These are phyloP conservation scores for Gloeostereum incarnatum DNA, from an alignment of 768 basidiomycete species.

Conservation along the genomic window DNA sequence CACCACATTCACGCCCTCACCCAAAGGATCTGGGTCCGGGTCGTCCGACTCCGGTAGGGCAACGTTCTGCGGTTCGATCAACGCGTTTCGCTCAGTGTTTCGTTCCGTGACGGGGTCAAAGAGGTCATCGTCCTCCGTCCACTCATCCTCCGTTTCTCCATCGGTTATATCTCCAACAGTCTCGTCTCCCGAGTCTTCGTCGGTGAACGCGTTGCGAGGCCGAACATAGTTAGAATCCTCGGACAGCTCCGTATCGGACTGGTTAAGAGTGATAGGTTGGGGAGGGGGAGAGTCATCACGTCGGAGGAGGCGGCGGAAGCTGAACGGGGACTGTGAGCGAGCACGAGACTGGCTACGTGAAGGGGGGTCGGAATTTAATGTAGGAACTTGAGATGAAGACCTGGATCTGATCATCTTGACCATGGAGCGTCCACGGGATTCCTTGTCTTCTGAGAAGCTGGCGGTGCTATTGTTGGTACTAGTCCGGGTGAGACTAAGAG, in stretches of 20 bases:
- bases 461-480: slow-evolving; percentile 24
- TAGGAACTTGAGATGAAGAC: slow-evolving; percentile 38
- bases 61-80: slow-evolving; percentile 24
- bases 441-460: slow-evolving; percentile 33
- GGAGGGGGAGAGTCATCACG: slow-evolving; percentile 49
- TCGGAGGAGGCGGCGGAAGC: slow-evolving; percentile 44
- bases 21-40: slow-evolving; percentile 70
- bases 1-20: slow-evolving; percentile 88
- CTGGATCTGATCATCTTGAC: slow-evolving; percentile 34
- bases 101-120: slow-evolving; percentile 79
- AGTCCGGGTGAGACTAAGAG: slow-evolving; percentile 52
- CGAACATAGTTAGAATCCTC: slow-evolving; percentile 45
- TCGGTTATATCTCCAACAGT: slow-evolving; percentile 36
- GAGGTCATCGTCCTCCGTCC: slow-evolving; percentile 46
- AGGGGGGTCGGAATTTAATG: slow-evolving; percentile 20
- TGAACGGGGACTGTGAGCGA: slow-evolving; percentile 76
- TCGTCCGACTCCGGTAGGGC: slow-evolving; percentile 38
- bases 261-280: slow-evolving; percentile 46
- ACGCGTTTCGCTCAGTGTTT: slow-evolving; percentile 82
- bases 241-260: slow-evolving; percentile 52
- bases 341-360: slow-evolving; percentile 51
- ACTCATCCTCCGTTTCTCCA: slow-evolving; percentile 49
- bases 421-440: slow-evolving; percentile 44
- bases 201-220: slow-evolving; percentile 53
- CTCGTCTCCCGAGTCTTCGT: slow-evolving; percentile 63